phyloP scores from a whole-genome alignment of 2,329 filamentous ascomycete genomes.

The Curvularia eragrostidis region DNA sequence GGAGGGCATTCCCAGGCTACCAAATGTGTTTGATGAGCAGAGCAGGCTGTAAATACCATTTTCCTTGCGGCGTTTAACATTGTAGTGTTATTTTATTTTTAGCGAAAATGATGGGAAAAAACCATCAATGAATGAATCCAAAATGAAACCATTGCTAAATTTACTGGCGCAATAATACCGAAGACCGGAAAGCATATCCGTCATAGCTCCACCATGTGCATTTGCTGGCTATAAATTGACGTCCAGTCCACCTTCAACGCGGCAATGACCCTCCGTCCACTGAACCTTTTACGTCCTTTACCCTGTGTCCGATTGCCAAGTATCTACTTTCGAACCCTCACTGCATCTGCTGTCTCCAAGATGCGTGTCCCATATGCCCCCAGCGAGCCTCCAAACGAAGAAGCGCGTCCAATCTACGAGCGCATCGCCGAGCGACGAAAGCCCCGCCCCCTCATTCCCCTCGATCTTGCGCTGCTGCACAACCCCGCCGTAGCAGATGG shows the following conservation, averaged over 20 bases:
- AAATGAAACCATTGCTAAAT: neutral
- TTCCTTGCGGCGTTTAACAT: conserved; percentile 18
- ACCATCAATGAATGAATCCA: neutral
- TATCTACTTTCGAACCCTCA: conserved; percentile 5
- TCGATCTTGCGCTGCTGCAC: conserved; percentile 64
- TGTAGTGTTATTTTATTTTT: conserved; percentile 25
- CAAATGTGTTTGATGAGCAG: conserved; percentile 35
- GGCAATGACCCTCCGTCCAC: conserved; percentile 2
- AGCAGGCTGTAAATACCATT: conserved; percentile 30
- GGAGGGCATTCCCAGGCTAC: conserved; percentile 43
- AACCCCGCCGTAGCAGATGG: conserved; percentile 63
- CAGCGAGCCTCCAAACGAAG: conserved; percentile 55
- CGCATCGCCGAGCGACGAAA: conserved; percentile 61
- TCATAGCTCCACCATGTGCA: conserved; percentile 9
- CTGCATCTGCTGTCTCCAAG: conserved; percentile 18
- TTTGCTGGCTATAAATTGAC: conserved; percentile 8
- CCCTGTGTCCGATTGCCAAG: neutral
- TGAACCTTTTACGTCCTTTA: neutral
- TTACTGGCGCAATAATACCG: neutral
- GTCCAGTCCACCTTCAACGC: neutral
- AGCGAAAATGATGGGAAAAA: conserved; percentile 14
- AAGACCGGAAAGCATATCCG: conserved; percentile 12
- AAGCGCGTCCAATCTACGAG: conserved; percentile 57
- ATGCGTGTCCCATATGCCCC: conserved; percentile 66
- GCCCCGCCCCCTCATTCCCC: conserved; percentile 60